Evolutionary conservation across 495 filamentous ascomycete species (phyloP).

Genomic region (Chaetomium fimeti): DNA sequence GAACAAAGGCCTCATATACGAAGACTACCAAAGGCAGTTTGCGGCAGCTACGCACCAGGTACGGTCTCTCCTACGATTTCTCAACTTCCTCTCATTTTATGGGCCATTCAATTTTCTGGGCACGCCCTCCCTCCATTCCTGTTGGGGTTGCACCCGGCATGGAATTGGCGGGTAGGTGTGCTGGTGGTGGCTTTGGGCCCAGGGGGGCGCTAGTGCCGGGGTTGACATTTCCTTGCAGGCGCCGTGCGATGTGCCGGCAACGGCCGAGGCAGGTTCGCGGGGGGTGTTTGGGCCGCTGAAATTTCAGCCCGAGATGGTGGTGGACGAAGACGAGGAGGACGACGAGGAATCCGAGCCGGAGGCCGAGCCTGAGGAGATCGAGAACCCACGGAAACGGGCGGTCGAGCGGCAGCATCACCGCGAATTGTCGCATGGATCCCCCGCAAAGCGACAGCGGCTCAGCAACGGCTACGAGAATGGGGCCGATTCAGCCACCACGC

Average conservation of each 20-base stretch:
- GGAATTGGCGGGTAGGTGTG: conserved; percentile 29
- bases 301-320: conserved; percentile 35
- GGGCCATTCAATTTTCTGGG: conserved; percentile 11
- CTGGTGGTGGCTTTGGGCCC: conserved; percentile 23
- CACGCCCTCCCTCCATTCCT: conserved; percentile 13
- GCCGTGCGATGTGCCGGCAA: conserved; percentile 45
- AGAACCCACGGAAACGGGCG: conserved; percentile 52
- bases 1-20: conserved; percentile 74
- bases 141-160: conserved; percentile 24
- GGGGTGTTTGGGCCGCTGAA: conserved; percentile 52
- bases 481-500: conserved; percentile 57
- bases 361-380: conserved; percentile 40
- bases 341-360: conserved; percentile 36
- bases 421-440: conserved; percentile 50
- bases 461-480: conserved; percentile 64
- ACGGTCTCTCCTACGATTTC: conserved; percentile 20
- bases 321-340: conserved; percentile 35
- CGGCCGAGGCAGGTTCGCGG: conserved; percentile 44
- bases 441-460: conserved; percentile 54
- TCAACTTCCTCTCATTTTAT: conserved; percentile 2
- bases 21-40: conserved; percentile 62
- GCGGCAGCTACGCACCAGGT: conserved; percentile 44
- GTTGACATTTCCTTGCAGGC: conserved; percentile 48
- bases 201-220: conserved; percentile 32
- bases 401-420: conserved; percentile 47